Percentiles rank a stretch among this genome's conserved stretches.
These are phyloP conservation scores for Sugiyamaella sp. DNA, from an alignment of 1,139 yeast species.

Conservation along the genomic window DNA sequence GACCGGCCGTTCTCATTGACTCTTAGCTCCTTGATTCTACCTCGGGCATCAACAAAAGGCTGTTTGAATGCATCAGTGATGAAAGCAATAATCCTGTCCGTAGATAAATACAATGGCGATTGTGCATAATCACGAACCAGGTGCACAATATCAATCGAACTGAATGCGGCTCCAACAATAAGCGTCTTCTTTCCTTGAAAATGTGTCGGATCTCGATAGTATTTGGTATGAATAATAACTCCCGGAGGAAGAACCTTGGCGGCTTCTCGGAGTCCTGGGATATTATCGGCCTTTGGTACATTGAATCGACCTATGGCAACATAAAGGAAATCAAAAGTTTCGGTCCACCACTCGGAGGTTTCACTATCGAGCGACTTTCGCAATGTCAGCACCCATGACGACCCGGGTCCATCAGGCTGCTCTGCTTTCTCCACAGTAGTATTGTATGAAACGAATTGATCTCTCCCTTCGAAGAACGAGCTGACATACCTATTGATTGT, in stretches of 20 bases:
- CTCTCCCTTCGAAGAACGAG: slow-evolving; percentile 20
- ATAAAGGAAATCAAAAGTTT: slow-evolving; percentile 54
- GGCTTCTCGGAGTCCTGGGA: slow-evolving; percentile 51
- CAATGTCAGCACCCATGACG: slow-evolving; percentile 50
- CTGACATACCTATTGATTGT: slow-evolving; percentile 20
- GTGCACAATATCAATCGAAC: slow-evolving; percentile 27
- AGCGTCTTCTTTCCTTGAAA: slow-evolving; percentile 23
- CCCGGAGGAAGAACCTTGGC: slow-evolving; percentile 19
- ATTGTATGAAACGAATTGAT: slow-evolving; percentile 19
- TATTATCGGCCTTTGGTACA: slow-evolving; percentile 54
- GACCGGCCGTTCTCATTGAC: slow-evolving; percentile 18
- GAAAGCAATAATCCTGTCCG: slow-evolving; percentile 23
- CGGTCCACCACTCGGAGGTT: slow-evolving; percentile 34
- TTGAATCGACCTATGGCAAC: slow-evolving; percentile 58
- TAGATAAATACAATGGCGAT: slow-evolving; percentile 32
- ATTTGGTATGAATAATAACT: slow-evolving; percentile 23
- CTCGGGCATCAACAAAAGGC: slow-evolving; percentile 33
- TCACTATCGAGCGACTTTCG: slow-evolving; percentile 2
- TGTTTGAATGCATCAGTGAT: slow-evolving; percentile 30
- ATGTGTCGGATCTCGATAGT: slow-evolving; percentile 20
- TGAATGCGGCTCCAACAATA: slow-evolving; percentile 26
- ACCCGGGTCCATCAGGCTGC: slow-evolving; percentile 28
- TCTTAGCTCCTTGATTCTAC: slow-evolving; percentile 21
- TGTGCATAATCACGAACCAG: slow-evolving; percentile 22
- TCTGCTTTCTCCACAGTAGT: slow-evolving; percentile 24